Conservation (phyloP, 257 asterid genomes). For the Haberlea rhodopensis region DNA sequence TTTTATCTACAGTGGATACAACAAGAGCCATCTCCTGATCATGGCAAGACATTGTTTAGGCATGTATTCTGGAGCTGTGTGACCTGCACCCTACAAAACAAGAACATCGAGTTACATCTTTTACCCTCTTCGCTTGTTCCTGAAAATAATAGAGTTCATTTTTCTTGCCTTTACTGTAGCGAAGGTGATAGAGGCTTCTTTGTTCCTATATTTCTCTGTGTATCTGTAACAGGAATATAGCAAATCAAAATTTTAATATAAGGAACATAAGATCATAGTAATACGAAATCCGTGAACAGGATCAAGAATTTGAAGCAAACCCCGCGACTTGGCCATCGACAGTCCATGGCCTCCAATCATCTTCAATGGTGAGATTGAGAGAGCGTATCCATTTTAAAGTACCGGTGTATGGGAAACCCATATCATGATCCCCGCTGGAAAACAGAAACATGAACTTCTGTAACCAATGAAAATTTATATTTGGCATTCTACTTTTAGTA, state of each 20-base stretch:
- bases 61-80: constrained; percentile 13
- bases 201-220: constrained; percentile 5
- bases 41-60: constrained; percentile 23
- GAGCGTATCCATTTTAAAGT: constrained; percentile 19
- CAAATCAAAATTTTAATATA: neutral
- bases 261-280: neutral
- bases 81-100: constrained; percentile 23
- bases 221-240: constrained; percentile 8
- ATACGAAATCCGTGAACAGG: neutral
- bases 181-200: constrained; percentile 4
- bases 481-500: too few relatives aligned
- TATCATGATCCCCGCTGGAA: constrained; percentile 24
- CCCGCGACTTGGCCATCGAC: constrained; percentile 23
- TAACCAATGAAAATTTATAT: too few relatives aligned
- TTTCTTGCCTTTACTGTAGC: constrained; percentile 24
- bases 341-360: constrained; percentile 21
- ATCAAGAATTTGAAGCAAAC: constrained; percentile 12
- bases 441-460: too few relatives aligned
- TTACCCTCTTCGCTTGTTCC: neutral
- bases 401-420: neutral
- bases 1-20: neutral
- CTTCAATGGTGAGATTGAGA: constrained; percentile 20
- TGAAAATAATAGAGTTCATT: neutral
- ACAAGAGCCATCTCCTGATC: constrained; percentile 16
- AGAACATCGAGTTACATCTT: neutral